These are phyloP conservation scores for Coemansia sp. DNA, from an alignment of 192 early-diverging fungal species.

Conservation along the genomic window DNA sequence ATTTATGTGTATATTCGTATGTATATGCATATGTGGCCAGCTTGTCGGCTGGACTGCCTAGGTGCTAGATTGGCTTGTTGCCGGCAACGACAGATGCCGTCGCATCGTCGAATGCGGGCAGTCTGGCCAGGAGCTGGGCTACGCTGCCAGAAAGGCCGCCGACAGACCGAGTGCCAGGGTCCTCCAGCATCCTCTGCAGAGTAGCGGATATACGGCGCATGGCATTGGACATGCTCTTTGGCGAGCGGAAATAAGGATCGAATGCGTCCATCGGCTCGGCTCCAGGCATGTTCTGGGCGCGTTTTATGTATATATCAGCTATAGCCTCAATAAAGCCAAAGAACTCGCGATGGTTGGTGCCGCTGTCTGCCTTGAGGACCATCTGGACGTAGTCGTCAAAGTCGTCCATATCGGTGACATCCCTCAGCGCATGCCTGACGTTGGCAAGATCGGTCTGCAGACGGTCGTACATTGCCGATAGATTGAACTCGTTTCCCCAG, in stretches of 20 bases:
- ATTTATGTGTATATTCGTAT: too few relatives aligned
- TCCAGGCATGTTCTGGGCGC: neutral
- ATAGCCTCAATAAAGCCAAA: slow-evolving; percentile 21
- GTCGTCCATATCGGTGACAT: slow-evolving; percentile 51
- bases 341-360: slow-evolving; percentile 36
- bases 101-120: too few relatives aligned
- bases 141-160: neutral
- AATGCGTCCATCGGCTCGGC: neutral
- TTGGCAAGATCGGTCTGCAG: slow-evolving; percentile 51
- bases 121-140: neutral
- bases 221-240: slow-evolving; percentile 10
- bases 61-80: too few relatives aligned
- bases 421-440: slow-evolving; percentile 55
- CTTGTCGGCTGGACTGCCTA: too few relatives aligned
- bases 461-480: slow-evolving; percentile 48
- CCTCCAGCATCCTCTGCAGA: slow-evolving; percentile 17
- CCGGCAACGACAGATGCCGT: too few relatives aligned
- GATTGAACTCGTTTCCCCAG: slow-evolving; percentile 66
- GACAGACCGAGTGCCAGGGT: slow-evolving; percentile 10
- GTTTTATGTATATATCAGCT: slow-evolving; percentile 12
- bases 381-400: slow-evolving; percentile 38
- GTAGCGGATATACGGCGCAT: slow-evolving; percentile 11
- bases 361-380: slow-evolving; percentile 31
- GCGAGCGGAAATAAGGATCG: slow-evolving; percentile 21
- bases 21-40: too few relatives aligned